A percentile compares a stretch with the other conserved stretches of the same genome.
Conservation (phyloP, 2,329 filamentous ascomycete species). For the Fusarium sp. region DNA sequence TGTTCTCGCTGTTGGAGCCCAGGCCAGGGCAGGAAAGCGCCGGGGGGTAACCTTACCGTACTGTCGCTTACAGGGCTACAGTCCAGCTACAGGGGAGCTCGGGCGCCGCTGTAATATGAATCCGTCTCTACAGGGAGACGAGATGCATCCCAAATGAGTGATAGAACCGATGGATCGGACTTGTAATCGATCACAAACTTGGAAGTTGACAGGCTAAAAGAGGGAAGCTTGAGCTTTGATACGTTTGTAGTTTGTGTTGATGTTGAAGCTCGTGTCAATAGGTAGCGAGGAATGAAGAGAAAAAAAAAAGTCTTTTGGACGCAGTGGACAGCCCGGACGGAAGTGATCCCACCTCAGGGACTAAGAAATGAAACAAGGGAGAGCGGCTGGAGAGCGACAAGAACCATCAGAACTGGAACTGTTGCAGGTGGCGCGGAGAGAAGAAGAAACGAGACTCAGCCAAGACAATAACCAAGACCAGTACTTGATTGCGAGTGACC, state of each 20-base stretch:
- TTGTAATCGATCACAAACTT: conserved; percentile 26
- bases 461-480: conserved; percentile 6
- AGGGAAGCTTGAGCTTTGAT: conserved; percentile 13
- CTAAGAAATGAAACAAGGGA: conserved; percentile 36
- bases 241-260: conserved; percentile 12
- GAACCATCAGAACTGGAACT: not conserved
- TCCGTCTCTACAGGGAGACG: conserved; percentile 19
- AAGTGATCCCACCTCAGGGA: conserved; percentile 23
- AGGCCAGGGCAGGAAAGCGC: conserved; percentile 28
- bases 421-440: conserved; percentile 33
- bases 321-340: conserved; percentile 14
- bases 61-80: conserved; percentile 15
- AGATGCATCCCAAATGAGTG: conserved; percentile 24
- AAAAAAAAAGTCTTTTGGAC: conserved; percentile 14
- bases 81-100: conserved; percentile 25
- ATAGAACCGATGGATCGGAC: conserved; percentile 26
- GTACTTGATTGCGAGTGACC: not conserved
- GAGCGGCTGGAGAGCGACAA: conserved; percentile 25
- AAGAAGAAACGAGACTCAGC: conserved; percentile 18
- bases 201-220: conserved; percentile 26
- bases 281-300: not conserved
- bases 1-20: conserved; percentile 6
- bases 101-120: conserved; percentile 36
- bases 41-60: conserved; percentile 4
- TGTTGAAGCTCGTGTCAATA: not conserved